Base-by-base conservation (phyloP, 2,329 filamentous ascomycete genomes). In the Periglandula ipomoeae region DNA sequence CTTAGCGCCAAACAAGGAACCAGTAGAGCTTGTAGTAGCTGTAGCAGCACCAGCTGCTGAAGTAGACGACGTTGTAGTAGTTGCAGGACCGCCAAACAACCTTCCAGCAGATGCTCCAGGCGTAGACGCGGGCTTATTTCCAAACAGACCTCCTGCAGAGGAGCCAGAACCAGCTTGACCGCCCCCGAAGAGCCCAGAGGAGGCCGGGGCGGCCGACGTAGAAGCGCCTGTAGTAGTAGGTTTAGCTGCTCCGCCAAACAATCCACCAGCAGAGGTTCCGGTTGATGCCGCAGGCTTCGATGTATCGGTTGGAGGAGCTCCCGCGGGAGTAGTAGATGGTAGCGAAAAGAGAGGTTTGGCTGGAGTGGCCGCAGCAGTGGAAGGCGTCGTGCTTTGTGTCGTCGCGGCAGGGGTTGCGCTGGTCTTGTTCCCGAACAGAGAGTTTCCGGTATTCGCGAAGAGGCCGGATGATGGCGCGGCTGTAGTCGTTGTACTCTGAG, bases 261-360 rank as follows among this genome's bases (percentile, higher is more conserved):
- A 48, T 39, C 53, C 53, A 22, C 55, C 54, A 13, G 57, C 42
- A 19, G 52, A 52, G 19, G 48, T 27, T 5, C 42, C 50, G 11
- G 46, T 27, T 22, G 41, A 30, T 26, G 48, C 22, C 3, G 44
- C 52, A 47, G 63, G 54, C 50, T 64, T 63, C n/a, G 61, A 55
- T 20, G 59, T 53, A 47, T 65, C 68, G 5, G 66, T 58, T 1
- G 75, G 74, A 48, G 76, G 76, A n/a, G 72, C 70, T 32, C 76
- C 76, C 20, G 76, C 75, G 15, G 76, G 75, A 32, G 76, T 79
- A 15, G 51, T 52, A 15, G 51, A 52, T 30, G 51, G 41, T 7
- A 52, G 19, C 3, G 46, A 46, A n/a, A 48, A 48, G 11, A 41
- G 17, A 35, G 51, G 30, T 27, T 52, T 52, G 24, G 69, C 55